Evolutionary conservation across 129 eudicot species (phyloP).

Genomic region (Arctium minus): DNA sequence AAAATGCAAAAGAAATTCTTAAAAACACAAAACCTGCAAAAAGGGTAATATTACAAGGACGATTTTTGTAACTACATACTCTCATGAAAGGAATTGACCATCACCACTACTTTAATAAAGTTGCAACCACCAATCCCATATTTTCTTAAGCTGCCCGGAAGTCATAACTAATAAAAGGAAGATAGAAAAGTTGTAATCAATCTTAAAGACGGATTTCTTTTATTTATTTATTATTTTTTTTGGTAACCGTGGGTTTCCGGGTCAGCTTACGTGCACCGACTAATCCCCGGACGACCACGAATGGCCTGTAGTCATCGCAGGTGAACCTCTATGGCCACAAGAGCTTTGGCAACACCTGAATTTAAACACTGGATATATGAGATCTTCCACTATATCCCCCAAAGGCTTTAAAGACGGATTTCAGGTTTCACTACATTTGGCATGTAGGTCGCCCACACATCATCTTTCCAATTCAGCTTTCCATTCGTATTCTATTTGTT

Average conservation of each 20-base stretch:
- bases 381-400: too few relatives aligned
- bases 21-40: neutral
- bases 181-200: neutral
- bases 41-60: neutral
- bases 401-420: neutral
- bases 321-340: too few relatives aligned
- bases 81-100: neutral
- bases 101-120: neutral
- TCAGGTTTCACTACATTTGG: neutral
- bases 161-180: neutral
- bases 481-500: neutral
- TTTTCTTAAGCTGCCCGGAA: neutral
- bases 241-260: too few relatives aligned
- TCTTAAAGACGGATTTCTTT: neutral
- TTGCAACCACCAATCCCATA: neutral
- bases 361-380: too few relatives aligned
- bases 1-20: neutral
- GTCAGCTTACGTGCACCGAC: too few relatives aligned
- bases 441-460: neutral
- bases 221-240: too few relatives aligned
- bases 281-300: too few relatives aligned
- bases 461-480: neutral
- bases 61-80: neutral
- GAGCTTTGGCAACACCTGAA: too few relatives aligned
- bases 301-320: too few relatives aligned